Conservation (phyloP, 768 basidiomycete species). For the Cubamyces sp. region DNA sequence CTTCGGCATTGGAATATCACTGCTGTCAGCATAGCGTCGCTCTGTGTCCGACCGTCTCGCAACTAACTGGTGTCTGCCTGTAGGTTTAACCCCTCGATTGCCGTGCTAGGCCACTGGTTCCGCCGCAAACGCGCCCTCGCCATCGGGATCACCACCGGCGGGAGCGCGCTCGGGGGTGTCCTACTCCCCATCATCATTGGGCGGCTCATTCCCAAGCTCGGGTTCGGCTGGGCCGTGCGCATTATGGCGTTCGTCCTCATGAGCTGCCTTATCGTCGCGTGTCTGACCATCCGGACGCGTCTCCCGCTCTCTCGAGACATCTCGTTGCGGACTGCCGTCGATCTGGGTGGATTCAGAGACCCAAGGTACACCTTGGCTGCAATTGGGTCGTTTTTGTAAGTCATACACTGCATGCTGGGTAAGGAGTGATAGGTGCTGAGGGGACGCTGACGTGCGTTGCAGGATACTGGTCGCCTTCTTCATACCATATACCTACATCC, state of each 20-base stretch:
- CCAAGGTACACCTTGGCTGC: slow-evolving; percentile 28
- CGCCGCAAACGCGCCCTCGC: slow-evolving; percentile 39
- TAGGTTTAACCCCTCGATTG: slow-evolving; percentile 39
- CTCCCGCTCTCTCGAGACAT: slow-evolving; percentile 33
- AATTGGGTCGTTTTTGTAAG: slow-evolving; percentile 32
- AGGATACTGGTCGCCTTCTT: slow-evolving; percentile 38
- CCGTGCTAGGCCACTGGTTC: slow-evolving; percentile 43
- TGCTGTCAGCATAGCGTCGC: slow-evolving; percentile 22
- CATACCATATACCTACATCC: slow-evolving; percentile 41
- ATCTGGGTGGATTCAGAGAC: slow-evolving; percentile 35
- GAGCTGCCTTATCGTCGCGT: slow-evolving; percentile 31
- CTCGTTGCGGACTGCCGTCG: slow-evolving; percentile 29
- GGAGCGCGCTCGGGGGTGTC: slow-evolving; percentile 51
- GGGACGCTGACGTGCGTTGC: not conserved
- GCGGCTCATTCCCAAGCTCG: slow-evolving; percentile 39
- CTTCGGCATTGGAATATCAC: slow-evolving; percentile 35
- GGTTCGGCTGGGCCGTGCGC: slow-evolving; percentile 39
- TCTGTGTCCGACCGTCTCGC: not conserved
- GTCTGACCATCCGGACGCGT: slow-evolving; percentile 34
- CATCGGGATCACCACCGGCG: slow-evolving; percentile 42
- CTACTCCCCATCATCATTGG: slow-evolving; percentile 58
- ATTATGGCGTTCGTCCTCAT: slow-evolving; percentile 36
- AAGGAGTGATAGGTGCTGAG: too few species aligned
- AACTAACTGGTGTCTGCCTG: not conserved
- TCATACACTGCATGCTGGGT: not conserved